Evolutionary conservation across 352 stramenopile species (phyloP), one percentile per base, ranked within the genome.

Genomic region (Globisporangium cederbergense): DNA sequence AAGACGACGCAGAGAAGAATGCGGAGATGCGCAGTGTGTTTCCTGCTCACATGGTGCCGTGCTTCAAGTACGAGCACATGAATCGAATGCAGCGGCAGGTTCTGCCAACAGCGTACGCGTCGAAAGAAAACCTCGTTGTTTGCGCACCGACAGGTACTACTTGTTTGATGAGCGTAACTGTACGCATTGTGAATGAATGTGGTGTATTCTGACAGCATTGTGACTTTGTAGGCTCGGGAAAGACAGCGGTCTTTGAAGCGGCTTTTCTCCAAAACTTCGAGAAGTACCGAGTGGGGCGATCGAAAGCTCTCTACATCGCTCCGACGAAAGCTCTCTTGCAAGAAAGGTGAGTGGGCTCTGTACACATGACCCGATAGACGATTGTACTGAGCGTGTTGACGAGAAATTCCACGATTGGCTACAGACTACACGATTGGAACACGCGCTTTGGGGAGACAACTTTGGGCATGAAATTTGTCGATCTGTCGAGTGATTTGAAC

Each of bases 321-420:
- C 78, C 78, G 11, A 67, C 73, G 20, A 84, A 81, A 40, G 67
- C 76, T 8, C 45, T 87, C 8, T 52, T 84, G n/a, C 74, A 83
- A 50, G 75, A 87, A 54, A 62, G 78, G 78, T 81, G 45, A 38
- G 18, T 34, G 0, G 25, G 51, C 3, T 47, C 14, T 11, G 9
- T 42, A 28, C 25, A 8, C 28, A 40, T 57, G 8, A 18, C 36
- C 3, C 11, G 28, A 46, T 60, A 8, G 46, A 2, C 3, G 6
- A 36, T 36, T 0, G 22, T 25, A 3, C 2, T 61, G 20, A 16
- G 14, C 25, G 13, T 16, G 57, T 36, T 57, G 10, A 51, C 25
- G 20, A 30, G 18, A 0, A 5, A 36, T 8, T 43, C 6, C 22
- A 14, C 32, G 18, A 40, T 53, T 28, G 42, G 5, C 42, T 34